Evolutionary conservation across 1,284 basidiomycete genomes (phyloP).

Genomic region (Microbotryum violaceum): DNA sequence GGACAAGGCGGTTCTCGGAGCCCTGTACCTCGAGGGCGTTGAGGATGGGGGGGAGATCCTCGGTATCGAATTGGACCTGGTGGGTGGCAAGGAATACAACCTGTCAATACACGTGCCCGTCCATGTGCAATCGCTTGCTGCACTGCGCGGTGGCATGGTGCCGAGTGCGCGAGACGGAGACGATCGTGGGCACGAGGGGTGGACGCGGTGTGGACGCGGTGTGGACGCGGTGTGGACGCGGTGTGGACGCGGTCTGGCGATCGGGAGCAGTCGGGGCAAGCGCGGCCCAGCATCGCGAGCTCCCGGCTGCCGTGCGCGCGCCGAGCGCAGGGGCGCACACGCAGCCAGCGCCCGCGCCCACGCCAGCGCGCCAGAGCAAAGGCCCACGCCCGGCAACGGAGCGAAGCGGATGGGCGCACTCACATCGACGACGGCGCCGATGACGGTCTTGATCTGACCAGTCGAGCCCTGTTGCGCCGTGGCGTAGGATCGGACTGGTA

Average conservation of each 20-base stretch:
- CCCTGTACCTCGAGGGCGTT: conserved; percentile 96
- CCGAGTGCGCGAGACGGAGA: neutral
- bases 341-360: too few relatives aligned
- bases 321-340: neutral
- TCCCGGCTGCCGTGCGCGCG: neutral
- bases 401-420: conserved; percentile 9
- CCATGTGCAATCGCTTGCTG: too few relatives aligned
- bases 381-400: neutral
- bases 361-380: too few relatives aligned
- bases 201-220: conserved; percentile 63
- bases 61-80: conserved; percentile 39
- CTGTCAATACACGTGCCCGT: too few relatives aligned
- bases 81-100: conserved; percentile 43
- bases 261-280: neutral
- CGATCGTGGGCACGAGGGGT: neutral
- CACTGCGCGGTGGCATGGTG: too few relatives aligned
- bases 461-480: conserved; percentile 66
- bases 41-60: conserved; percentile 84
- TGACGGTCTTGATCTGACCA: conserved; percentile 66
- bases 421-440: conserved; percentile 80
- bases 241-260: conserved; percentile 53
- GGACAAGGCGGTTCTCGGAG: conserved; percentile 74
- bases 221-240: too few relatives aligned
- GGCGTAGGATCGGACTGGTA: conserved; percentile 75
- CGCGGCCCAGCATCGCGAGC: neutral